Conservation (phyloP, 169 alveolate species). For the Cryptosporidium andersoni region DNA sequence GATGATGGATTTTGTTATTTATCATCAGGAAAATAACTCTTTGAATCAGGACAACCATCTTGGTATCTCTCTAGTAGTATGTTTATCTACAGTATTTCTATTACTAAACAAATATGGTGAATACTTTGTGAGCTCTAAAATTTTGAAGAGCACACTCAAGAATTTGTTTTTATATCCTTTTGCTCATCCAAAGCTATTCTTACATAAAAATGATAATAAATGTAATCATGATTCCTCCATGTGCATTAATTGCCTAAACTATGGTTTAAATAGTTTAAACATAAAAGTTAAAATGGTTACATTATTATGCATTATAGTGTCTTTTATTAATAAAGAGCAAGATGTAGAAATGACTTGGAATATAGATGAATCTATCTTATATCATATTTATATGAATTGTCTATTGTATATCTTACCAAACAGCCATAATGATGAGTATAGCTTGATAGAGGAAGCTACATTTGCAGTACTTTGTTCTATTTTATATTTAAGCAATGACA, state of each 20-base stretch:
- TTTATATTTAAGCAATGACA: constrained; percentile 11
- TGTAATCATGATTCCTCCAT: background rate
- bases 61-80: too few relatives aligned
- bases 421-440: background rate
- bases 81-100: too few relatives aligned
- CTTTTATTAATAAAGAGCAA: background rate
- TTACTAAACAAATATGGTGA: too few relatives aligned
- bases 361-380: background rate
- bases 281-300: constrained; percentile 6
- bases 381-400: constrained; percentile 17
- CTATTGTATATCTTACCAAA: constrained; percentile 1
- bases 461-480: background rate
- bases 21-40: too few relatives aligned
- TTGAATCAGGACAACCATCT: too few relatives aligned
- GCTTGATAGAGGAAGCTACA: constrained; percentile 1
- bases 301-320: constrained; percentile 5
- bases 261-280: background rate
- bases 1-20: too few relatives aligned
- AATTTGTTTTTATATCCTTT: too few relatives aligned
- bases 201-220: constrained; percentile 1
- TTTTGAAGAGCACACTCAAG: too few relatives aligned
- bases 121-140: too few relatives aligned
- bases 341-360: background rate
- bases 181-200: constrained; percentile 13
- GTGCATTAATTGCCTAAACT: constrained; percentile 26